Evolutionary conservation across 1,139 yeast genomes (phyloP).

Genomic region (Debaryomycetaceae sp.): DNA sequence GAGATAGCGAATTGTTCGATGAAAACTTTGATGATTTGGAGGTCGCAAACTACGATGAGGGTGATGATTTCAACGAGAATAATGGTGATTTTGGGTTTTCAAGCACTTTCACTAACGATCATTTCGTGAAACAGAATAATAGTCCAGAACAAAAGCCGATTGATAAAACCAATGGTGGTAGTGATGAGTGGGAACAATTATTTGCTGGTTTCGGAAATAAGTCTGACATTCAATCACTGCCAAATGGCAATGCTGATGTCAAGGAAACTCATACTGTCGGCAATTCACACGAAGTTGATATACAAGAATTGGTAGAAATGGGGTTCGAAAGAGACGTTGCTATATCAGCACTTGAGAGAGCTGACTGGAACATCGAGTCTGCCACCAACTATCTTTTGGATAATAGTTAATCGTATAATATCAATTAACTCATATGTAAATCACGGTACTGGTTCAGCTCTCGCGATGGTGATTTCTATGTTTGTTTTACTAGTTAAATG

Average conservation of each 20-base stretch:
- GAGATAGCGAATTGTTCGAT: slow-evolving; percentile 30
- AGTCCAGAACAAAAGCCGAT: slow-evolving; percentile 8
- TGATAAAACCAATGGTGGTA: slow-evolving; percentile 17
- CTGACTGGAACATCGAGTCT: slow-evolving; percentile 73
- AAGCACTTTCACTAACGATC: slow-evolving; percentile 38
- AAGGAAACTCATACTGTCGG: not conserved
- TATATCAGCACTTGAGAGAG: slow-evolving; percentile 60
- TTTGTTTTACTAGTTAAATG: too few relatives aligned
- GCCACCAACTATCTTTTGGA: slow-evolving; percentile 85
- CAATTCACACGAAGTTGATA: slow-evolving; percentile 16
- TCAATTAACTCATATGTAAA: too few relatives aligned
- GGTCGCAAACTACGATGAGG: slow-evolving; percentile 42
- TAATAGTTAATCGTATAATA: slow-evolving; percentile 37
- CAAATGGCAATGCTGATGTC: not conserved
- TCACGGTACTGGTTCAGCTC: too few relatives aligned
- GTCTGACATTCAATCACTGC: slow-evolving; percentile 7
- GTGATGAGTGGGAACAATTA: slow-evolving; percentile 92
- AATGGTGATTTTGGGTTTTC: slow-evolving; percentile 24
- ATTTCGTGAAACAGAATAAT: slow-evolving; percentile 7
- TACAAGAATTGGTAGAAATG: slow-evolving; percentile 83
- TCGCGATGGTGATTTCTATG: too few relatives aligned
- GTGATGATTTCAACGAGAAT: slow-evolving; percentile 19
- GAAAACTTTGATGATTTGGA: slow-evolving; percentile 36
- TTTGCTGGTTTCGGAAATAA: slow-evolving; percentile 85
- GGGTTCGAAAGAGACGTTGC: slow-evolving; percentile 75